These are phyloP conservation scores for Fomitopsis palustris DNA, from an alignment of 1,284 basidiomycete species.

Conservation along the genomic window DNA sequence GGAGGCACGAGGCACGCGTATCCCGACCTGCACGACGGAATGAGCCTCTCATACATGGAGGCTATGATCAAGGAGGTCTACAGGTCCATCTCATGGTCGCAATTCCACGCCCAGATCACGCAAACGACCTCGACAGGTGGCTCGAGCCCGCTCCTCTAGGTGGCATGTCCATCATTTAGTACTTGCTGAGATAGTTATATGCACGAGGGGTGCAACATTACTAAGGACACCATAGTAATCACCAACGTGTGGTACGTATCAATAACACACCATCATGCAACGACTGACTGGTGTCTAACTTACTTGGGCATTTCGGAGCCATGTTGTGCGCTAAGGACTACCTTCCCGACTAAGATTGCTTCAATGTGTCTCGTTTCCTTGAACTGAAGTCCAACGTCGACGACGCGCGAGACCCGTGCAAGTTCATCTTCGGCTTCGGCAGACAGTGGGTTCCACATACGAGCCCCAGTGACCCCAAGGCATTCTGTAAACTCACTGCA, in stretches of 20 bases:
- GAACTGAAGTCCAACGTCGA: too few species aligned
- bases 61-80: constrained; percentile 31
- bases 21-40: constrained; percentile 29
- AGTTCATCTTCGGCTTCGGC: too few species aligned
- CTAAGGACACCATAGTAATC: constrained; percentile 20
- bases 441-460: too few species aligned
- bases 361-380: constrained; percentile 21
- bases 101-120: not conserved
- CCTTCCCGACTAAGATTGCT: constrained; percentile 18
- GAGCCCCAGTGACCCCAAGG: too few species aligned
- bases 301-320: constrained; percentile 10
- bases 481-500: too few species aligned
- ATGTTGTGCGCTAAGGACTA: constrained; percentile 19
- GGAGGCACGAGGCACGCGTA: constrained; percentile 20
- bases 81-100: constrained; percentile 9
- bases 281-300: not conserved
- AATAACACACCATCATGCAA: too few species aligned
- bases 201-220: constrained; percentile 17
- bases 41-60: constrained; percentile 27
- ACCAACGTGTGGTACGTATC: constrained; percentile 22
- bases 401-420: too few species aligned
- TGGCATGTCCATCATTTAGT: not conserved
- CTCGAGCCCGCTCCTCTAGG: constrained; percentile 20
- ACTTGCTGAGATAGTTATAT: not conserved
- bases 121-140: constrained; percentile 11